Conservation (phyloP, 1,284 basidiomycete genomes). For the Pisolithus thermaeus region DNA sequence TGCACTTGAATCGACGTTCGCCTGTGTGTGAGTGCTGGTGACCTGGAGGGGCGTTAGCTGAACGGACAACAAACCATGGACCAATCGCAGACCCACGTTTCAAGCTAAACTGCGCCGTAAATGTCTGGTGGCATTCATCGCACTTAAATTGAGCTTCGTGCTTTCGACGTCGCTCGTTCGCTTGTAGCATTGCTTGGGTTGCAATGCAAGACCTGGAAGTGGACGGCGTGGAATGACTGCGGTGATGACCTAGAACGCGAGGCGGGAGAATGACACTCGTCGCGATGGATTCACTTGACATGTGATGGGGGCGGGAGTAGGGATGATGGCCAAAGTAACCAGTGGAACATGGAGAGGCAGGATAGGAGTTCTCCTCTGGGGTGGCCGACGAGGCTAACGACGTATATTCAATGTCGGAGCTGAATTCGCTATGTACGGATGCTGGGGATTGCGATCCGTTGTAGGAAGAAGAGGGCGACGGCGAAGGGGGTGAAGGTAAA, state of each 20-base stretch:
- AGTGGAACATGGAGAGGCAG: background rate
- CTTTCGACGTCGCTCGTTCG: constrained; percentile 26
- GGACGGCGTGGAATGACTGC: constrained; percentile 15
- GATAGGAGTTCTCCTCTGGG: constrained; percentile 9
- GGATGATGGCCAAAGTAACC: constrained; percentile 2
- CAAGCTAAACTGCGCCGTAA: constrained; percentile 28
- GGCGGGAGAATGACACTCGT: background rate
- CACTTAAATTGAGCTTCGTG: constrained; percentile 21
- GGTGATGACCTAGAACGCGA: constrained; percentile 6
- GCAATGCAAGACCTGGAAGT: constrained; percentile 17
- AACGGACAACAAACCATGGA: background rate
- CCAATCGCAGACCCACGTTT: constrained; percentile 21
- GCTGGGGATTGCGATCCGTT: constrained; percentile 21
- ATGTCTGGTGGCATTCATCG: constrained; percentile 18
- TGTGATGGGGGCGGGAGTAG: background rate
- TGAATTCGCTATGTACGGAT: constrained; percentile 9
- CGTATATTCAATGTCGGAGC: constrained; percentile 18
- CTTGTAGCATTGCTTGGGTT: constrained; percentile 29
- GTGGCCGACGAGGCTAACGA: constrained; percentile 19
- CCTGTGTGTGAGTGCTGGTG: constrained; percentile 28
- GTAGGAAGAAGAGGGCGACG: constrained; percentile 23
- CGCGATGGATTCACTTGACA: constrained; percentile 3
- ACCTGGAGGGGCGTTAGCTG: constrained; percentile 16
- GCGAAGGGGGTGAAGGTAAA: constrained; percentile 18
- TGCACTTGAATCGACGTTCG: constrained; percentile 21